These are phyloP conservation scores for Penicilliopsis zonata DNA, from an alignment of 495 filamentous ascomycete species.

Conservation along the genomic window DNA sequence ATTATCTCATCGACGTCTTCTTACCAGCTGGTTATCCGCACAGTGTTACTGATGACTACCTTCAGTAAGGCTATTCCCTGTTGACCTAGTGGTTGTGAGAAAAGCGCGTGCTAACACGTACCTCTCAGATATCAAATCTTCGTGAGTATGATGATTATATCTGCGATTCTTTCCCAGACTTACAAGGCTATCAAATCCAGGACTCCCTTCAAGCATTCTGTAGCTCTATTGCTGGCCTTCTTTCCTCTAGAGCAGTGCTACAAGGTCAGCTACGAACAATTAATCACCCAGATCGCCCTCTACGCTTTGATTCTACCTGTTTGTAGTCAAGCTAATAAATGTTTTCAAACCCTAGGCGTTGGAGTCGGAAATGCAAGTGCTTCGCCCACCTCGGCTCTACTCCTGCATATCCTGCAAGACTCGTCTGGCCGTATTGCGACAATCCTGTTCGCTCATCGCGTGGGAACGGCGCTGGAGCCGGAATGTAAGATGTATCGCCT, in stretches of 20 bases:
- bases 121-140: slow-evolving; percentile 59
- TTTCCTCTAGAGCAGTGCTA: slow-evolving; percentile 81
- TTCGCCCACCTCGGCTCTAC: slow-evolving; percentile 74
- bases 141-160: too few species aligned
- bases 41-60: slow-evolving; percentile 83
- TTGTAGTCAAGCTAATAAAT: too few species aligned
- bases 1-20: slow-evolving; percentile 44
- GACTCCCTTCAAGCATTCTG: slow-evolving; percentile 96
- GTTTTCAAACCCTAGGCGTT: slow-evolving; percentile 42
- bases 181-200: slow-evolving; percentile 19
- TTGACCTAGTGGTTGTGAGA: background rate
- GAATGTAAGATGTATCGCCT: slow-evolving; percentile 93
- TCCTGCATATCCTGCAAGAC: slow-evolving; percentile 80
- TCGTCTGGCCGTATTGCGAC: slow-evolving; percentile 75
- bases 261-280: slow-evolving; percentile 42
- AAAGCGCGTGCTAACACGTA: slow-evolving; percentile 3
- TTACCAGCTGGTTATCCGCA: slow-evolving; percentile 88
- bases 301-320: too few species aligned
- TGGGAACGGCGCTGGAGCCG: slow-evolving; percentile 80
- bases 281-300: background rate
- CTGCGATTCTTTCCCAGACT: too few species aligned
- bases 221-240: slow-evolving; percentile 79
- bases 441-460: slow-evolving; percentile 77
- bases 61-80: slow-evolving; percentile 42
- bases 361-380: slow-evolving; percentile 82